These are phyloP conservation scores for Leccinum olivaceopallidum DNA, from an alignment of 768 basidiomycete genomes.

Conservation along the genomic window DNA sequence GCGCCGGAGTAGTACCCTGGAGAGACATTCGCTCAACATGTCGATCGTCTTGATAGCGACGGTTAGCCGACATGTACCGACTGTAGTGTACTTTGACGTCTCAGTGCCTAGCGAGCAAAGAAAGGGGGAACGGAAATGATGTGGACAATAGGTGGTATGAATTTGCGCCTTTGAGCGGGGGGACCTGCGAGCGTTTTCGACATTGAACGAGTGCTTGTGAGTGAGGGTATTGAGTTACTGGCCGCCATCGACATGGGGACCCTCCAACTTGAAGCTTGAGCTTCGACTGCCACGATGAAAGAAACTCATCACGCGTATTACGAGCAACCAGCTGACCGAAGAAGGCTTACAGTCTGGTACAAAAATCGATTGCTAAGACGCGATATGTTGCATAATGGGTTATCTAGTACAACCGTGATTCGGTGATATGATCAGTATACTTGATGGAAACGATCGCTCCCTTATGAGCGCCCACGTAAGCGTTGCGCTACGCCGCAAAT, in stretches of 20 bases:
- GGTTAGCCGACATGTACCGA: conserved; percentile 34
- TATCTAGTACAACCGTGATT: conserved; percentile 14
- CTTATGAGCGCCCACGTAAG: neutral
- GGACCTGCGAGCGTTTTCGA: conserved; percentile 40
- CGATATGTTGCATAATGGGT: neutral
- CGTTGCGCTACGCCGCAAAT: conserved; percentile 33
- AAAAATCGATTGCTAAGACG: neutral
- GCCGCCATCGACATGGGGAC: neutral
- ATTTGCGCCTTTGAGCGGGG: neutral
- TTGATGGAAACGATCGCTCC: neutral
- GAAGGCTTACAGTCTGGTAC: neutral
- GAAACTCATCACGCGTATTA: too few relatives aligned
- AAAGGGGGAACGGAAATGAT: neutral
- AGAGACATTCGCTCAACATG: neutral
- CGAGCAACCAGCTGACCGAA: neutral
- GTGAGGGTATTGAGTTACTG: neutral
- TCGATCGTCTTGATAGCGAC: too few relatives aligned
- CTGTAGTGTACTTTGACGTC: conserved; percentile 42
- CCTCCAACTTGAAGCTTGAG: neutral
- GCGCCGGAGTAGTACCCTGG: conserved; percentile 60
- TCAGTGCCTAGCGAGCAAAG: conserved; percentile 19
- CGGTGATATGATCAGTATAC: neutral
- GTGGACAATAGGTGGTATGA: neutral
- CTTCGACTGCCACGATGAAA: neutral
- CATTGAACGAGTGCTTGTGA: conserved; percentile 13